Conservation (phyloP, 208 protist genomes). For the Strigomonas galati region DNA sequence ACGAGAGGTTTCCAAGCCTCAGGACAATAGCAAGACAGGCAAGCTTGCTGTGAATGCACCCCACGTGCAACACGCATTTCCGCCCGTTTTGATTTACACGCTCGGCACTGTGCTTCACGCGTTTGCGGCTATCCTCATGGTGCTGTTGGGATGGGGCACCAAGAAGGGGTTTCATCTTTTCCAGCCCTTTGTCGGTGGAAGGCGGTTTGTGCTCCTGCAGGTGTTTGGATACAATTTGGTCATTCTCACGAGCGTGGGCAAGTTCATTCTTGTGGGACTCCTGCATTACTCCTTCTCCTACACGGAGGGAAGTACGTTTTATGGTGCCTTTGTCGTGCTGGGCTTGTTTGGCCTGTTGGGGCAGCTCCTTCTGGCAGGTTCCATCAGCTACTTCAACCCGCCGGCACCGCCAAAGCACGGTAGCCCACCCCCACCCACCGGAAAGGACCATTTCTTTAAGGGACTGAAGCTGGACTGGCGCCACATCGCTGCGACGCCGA, state of each 20-base stretch:
- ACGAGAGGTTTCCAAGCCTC: slow-evolving; percentile 7
- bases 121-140: slow-evolving; percentile 26
- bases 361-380: slow-evolving; percentile 49
- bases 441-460: not conserved
- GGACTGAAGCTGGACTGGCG: slow-evolving; percentile 22
- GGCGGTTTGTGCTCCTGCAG: slow-evolving; percentile 68
- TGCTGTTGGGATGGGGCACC: slow-evolving; percentile 37
- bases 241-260: slow-evolving; percentile 25
- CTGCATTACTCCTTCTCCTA: slow-evolving; percentile 2
- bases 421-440: not conserved
- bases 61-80: slow-evolving; percentile 30
- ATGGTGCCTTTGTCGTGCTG: slow-evolving; percentile 56
- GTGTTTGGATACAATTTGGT: slow-evolving; percentile 42
- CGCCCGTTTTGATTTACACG: slow-evolving; percentile 29
- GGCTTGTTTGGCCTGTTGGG: slow-evolving; percentile 36
- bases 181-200: slow-evolving; percentile 64
- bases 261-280: slow-evolving; percentile 31
- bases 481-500: slow-evolving; percentile 10
- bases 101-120: slow-evolving; percentile 35
- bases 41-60: not conserved
- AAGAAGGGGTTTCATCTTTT: slow-evolving; percentile 48
- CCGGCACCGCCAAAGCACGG: slow-evolving; percentile 4
- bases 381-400: slow-evolving; percentile 57
- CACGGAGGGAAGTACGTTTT: slow-evolving; percentile 16
- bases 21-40: no score